Base-by-base conservation (phyloP, 352 stramenopile species). In the Plasmopara muralis region DNA sequence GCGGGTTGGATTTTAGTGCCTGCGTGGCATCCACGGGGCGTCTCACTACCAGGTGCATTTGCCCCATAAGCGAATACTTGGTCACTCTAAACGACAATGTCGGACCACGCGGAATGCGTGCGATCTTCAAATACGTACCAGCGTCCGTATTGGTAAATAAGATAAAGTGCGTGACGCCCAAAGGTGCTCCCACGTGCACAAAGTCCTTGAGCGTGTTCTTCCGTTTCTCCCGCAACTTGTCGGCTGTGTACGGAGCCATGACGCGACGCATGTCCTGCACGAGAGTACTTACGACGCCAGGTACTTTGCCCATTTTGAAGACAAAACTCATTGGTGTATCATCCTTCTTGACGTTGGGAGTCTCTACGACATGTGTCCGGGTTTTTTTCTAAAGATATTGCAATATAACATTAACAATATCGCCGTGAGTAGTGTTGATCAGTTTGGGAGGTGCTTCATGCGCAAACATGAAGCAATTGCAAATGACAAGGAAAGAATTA, bases 91-190 rank as follows among this genome's bases (percentile, higher is more conserved):
- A 98, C 33, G 88, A 95, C 5, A 99, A 63, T 16, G 95, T 98
- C 2, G 96, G 96, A 15, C 96, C 96, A 38, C 88, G 74, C 15
- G 95, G 96, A 53, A 96, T 87, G 20, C 95, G 77, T 16, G 87
- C 95, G 48, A 99, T 85, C 63, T 96, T 89, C 37, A 98, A 73
- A 66, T 96, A 97, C n/a, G 97, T 88, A 41, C 81, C 75, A n/a
- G 74, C 78, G 29, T 97, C 79, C 40, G 95, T 98, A 77, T 97
- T 85, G 9, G 83, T 97, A 43, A 99, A 93, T n/a, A 96, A 87
- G 35, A 98, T 60, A 39, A 99, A 96, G 72, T 99, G 96, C 14
- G 95, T 98, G 51, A 99, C 78, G n/a, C 95, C 95, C 47, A 99
- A 67, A 8, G 90, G 81, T 6, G 83, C 74, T 18, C 87, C 93